Base-by-base conservation (phyloP, 192 early-diverging fungal genomes). In the Podila horticola region DNA sequence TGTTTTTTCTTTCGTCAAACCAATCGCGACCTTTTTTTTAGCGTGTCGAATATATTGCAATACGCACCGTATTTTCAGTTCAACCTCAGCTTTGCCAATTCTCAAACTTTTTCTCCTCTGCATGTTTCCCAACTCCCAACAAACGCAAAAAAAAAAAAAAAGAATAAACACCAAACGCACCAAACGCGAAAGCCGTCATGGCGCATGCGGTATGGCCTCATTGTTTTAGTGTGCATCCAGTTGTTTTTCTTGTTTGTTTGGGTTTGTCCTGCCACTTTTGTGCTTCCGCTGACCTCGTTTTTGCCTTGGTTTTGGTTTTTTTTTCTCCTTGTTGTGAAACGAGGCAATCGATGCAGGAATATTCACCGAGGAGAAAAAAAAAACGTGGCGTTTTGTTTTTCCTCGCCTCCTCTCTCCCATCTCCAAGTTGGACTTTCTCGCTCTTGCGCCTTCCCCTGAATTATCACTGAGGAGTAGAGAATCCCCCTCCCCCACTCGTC, bases 191-290 rank as follows among this genome's bases (percentile, higher is more conserved):
- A 52, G 50, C 50, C 50, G 50, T 52, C 50, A 52, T 52, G 50
- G 50, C 50, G 50, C 50, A 52, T 52, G 50, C 50, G n/a, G 50
- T 17, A 52, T 52, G 50, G 50, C 50, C 50, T 52, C 50, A 52
- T 52, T 52, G 0, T 52, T 52, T n/a, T n/a, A n/a, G n/a, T n/a
- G n/a, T n/a, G n/a, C n/a, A n/a, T n/a, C n/a, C n/a, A n/a, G n/a
- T n/a, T n/a, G n/a, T n/a, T 52, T 20, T 52, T 0, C 50, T n/a
- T n/a, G 50, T 52, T 52, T 17, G 4, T 52, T 17, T 52, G 17
- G 7, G 17, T 52, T 5, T 52, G 17, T 52, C 19, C 50, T 52
- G 17, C 50, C 17, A 52, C 17, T 52, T 52, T 52, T 52, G 50
- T n/a, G 50, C 3, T n/a, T 51, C 49, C 49, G 20, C 49, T 20